phyloP scores from a whole-genome alignment of 1,139 yeast genomes.

The Saccharomycopsis phalli region DNA sequence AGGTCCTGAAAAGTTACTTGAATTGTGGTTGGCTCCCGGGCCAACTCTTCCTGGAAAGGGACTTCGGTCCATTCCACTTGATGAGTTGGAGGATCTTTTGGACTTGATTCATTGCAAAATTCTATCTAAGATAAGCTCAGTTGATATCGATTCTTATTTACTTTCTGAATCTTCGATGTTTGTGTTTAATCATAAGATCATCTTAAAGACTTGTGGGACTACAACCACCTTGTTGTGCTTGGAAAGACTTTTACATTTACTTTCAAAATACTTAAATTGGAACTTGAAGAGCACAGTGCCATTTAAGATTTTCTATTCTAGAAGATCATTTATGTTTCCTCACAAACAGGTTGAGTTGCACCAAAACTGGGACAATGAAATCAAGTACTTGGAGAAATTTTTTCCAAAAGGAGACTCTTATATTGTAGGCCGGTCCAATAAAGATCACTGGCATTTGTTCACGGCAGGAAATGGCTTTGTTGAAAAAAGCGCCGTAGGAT shows the following conservation, averaged over 20 bases:
- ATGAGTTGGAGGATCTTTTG: slow-evolving; percentile 62
- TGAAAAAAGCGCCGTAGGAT: background rate
- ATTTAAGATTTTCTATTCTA: slow-evolving; percentile 74
- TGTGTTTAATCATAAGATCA: slow-evolving; percentile 77
- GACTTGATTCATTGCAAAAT: slow-evolving; percentile 85
- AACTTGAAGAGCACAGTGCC: slow-evolving; percentile 33
- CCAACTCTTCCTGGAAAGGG: slow-evolving; percentile 30
- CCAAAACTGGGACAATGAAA: slow-evolving; percentile 77
- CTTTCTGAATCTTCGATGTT: slow-evolving; percentile 86
- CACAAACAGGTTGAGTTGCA: slow-evolving; percentile 76
- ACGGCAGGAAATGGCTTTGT: slow-evolving; percentile 25
- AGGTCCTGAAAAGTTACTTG: slow-evolving; percentile 93
- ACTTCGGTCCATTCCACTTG: slow-evolving; percentile 57
- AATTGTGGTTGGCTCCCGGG: slow-evolving; percentile 74
- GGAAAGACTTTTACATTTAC: slow-evolving; percentile 49
- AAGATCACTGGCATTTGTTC: slow-evolving; percentile 89
- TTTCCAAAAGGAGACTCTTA: slow-evolving; percentile 62
- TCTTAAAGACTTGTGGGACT: slow-evolving; percentile 93
- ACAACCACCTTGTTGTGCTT: slow-evolving; percentile 83
- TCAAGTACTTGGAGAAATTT: slow-evolving; percentile 52
- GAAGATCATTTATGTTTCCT: slow-evolving; percentile 92
- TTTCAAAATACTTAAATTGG: slow-evolving; percentile 34
- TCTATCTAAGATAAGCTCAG: slow-evolving; percentile 65
- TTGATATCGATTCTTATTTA: slow-evolving; percentile 70
- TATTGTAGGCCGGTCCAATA: slow-evolving; percentile 70